Conservation (phyloP, 139 green algal species). For the Chlamydomonas incerta region DNA sequence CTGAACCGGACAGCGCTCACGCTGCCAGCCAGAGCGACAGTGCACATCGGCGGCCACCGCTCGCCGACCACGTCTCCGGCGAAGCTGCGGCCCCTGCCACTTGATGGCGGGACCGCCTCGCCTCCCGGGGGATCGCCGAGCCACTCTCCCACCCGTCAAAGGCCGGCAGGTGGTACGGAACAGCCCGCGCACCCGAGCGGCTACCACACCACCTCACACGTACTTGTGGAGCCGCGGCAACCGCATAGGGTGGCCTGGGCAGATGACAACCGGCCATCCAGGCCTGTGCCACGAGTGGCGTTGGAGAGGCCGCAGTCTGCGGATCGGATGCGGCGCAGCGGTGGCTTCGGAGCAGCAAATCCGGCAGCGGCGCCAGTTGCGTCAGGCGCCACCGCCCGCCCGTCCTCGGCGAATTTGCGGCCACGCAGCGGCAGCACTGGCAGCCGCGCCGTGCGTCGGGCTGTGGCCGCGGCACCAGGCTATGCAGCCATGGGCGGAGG, state of each 20-base stretch:
- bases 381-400: not conserved
- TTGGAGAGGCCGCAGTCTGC: not conserved
- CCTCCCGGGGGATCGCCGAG: too few species aligned
- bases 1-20: not conserved
- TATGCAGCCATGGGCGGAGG: too few species aligned
- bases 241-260: not conserved
- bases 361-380: not conserved
- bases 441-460: too few species aligned
- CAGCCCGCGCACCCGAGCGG: too few species aligned
- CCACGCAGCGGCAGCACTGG: not conserved
- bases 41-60: too few species aligned
- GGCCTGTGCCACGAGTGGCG: not conserved
- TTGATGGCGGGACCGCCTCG: too few species aligned
- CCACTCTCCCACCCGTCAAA: not conserved
- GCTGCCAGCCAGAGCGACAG: not conserved
- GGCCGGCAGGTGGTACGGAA: not conserved
- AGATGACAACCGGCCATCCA: too few species aligned
- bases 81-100: not conserved
- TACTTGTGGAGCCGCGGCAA: not conserved
- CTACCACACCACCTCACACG: not conserved
- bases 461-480: too few species aligned
- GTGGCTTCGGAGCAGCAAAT: not conserved
- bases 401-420: too few species aligned
- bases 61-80: not conserved
- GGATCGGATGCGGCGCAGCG: not conserved